Conservation (phyloP, 1,284 basidiomycete genomes). For the Paramarasmius palmivorus region DNA sequence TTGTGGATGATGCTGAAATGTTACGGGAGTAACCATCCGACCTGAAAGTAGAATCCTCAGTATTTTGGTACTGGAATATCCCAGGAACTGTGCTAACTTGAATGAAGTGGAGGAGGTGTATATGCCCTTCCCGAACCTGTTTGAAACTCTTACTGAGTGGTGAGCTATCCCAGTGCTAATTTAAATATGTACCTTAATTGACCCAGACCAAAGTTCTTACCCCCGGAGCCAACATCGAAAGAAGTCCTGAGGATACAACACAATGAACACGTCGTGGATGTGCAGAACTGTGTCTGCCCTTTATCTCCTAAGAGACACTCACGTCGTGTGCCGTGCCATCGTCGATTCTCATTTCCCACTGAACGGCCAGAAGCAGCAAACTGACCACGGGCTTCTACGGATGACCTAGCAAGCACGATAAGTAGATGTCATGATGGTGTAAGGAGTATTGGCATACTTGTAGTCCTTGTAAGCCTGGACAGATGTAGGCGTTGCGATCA, state of each 20-base stretch:
- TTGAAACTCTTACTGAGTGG: not conserved
- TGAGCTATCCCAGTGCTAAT: conserved; percentile 9
- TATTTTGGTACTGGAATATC: not conserved
- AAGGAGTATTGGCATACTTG: conserved; percentile 37
- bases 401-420: conserved; percentile 30
- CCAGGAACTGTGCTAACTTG: conserved; percentile 39
- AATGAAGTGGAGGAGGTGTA: conserved; percentile 63
- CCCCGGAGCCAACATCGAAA: conserved; percentile 57
- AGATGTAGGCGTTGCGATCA: conserved; percentile 45
- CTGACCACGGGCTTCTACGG: conserved; percentile 57
- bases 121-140: conserved; percentile 60
- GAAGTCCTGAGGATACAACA: conserved; percentile 62
- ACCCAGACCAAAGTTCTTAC: conserved; percentile 66
- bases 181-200: conserved; percentile 48
- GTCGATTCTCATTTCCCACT: conserved; percentile 60
- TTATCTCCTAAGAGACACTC: conserved; percentile 63
- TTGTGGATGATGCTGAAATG: conserved; percentile 47
- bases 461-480: conserved; percentile 58
- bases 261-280: conserved; percentile 53
- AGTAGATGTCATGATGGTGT: not conserved
- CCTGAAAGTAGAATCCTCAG: conserved; percentile 25
- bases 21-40: conserved; percentile 67
- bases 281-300: conserved; percentile 53
- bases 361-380: conserved; percentile 51
- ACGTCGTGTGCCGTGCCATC: conserved; percentile 57